Conservation (phyloP, 345 rosid species). For the Trapa bicornis region DNA sequence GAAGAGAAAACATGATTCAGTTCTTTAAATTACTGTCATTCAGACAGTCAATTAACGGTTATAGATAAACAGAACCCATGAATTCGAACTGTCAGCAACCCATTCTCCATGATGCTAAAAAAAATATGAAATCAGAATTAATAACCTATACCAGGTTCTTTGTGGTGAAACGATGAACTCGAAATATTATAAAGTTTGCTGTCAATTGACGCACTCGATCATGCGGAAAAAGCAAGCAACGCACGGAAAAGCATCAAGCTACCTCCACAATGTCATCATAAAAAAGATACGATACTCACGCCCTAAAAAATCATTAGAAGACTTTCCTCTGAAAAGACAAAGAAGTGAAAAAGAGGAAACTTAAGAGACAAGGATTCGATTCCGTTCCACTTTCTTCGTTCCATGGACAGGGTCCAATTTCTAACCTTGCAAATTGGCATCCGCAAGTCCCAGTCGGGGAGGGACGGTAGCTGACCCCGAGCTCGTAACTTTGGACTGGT, state of each 20-base stretch:
- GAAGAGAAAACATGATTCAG: not conserved
- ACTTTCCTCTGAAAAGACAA: not conserved
- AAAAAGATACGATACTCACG: not conserved
- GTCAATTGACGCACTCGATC: not conserved
- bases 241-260: not conserved
- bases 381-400: not conserved
- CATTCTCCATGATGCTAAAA: not conserved
- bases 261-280: not conserved
- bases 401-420: not conserved
- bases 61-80: not conserved
- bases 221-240: not conserved
- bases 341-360: not conserved
- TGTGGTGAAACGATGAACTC: not conserved
- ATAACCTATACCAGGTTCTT: not conserved
- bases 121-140: too few relatives aligned
- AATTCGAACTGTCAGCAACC: not conserved
- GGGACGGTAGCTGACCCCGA: not conserved
- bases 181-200: not conserved
- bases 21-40: not conserved
- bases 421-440: not conserved
- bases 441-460: not conserved
- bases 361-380: constrained; percentile 3
- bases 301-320: not conserved
- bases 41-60: not conserved
- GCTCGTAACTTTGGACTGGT: not conserved